A percentile compares a stretch with the other conserved stretches of the same genome.
Evolutionary conservation across 2,329 filamentous ascomycete species (phyloP).

Genomic region (Canariomyces notabilis): DNA sequence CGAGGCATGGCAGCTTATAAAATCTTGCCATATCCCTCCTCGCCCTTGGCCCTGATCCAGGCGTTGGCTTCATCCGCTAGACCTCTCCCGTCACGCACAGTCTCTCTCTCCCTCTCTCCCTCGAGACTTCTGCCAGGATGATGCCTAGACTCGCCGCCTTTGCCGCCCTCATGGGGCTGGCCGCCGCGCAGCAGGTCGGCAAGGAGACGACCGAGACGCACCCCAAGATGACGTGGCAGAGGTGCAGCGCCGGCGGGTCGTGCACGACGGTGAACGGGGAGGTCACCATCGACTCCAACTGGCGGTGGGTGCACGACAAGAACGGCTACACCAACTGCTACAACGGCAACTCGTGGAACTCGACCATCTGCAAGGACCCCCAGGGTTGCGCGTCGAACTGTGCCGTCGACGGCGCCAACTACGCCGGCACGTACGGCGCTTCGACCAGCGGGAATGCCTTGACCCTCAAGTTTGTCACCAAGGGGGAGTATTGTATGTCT

Average conservation of each 20-base stretch:
- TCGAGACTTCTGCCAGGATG: conserved; percentile 19
- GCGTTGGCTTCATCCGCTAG: not conserved
- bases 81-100: not conserved
- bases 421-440: conserved; percentile 47
- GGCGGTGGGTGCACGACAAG: conserved; percentile 51
- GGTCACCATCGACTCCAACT: conserved; percentile 52
- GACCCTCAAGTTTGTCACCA: conserved; percentile 44
- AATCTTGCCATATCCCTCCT: not conserved
- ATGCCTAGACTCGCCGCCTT: conserved; percentile 35
- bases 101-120: too few species aligned
- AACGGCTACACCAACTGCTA: conserved; percentile 46
- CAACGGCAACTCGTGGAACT: conserved; percentile 44
- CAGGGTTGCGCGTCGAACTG: conserved; percentile 50
- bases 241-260: conserved; percentile 40
- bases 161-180: conserved; percentile 39
- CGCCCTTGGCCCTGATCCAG: not conserved
- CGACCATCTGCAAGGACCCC: conserved; percentile 43
- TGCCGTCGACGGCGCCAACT: conserved; percentile 52
- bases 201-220: conserved; percentile 43
- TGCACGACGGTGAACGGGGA: conserved; percentile 45
- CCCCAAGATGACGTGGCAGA: conserved; percentile 47
- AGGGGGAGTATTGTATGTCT: conserved; percentile 30
- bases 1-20: not conserved
- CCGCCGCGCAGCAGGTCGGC: conserved; percentile 44
- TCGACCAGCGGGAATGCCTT: conserved; percentile 44